phyloP scores from a whole-genome alignment of 257 asterid species.

The Echites panduratus region DNA sequence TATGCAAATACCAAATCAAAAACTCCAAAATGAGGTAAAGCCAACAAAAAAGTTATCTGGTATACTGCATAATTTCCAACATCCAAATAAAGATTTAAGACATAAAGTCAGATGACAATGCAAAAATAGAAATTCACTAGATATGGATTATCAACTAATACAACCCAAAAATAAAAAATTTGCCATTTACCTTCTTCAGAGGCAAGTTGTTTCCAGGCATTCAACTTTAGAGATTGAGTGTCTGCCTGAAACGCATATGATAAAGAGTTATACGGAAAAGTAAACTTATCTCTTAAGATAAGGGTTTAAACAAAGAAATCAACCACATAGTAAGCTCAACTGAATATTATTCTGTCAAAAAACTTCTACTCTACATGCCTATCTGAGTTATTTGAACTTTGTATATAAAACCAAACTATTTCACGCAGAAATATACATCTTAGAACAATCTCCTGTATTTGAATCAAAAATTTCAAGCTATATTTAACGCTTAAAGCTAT shows the following conservation, averaged over 20 bases:
- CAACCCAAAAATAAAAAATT: not conserved
- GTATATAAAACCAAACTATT: too few relatives aligned
- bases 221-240: constrained; percentile 61
- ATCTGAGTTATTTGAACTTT: not conserved
- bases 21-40: not conserved
- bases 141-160: not conserved
- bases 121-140: not conserved
- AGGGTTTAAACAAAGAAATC: not conserved
- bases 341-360: not conserved
- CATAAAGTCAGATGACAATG: not conserved
- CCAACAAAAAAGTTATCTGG: not conserved
- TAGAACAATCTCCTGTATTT: not conserved
- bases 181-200: constrained; percentile 67
- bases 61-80: not conserved
- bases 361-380: not conserved
- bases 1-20: constrained; percentile 24
- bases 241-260: constrained; percentile 52
- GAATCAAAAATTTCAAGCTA: not conserved
- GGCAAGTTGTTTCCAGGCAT: constrained; percentile 90
- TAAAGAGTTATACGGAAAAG: constrained; percentile 7
- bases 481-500: not conserved
- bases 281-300: not conserved
- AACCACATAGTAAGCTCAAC: not conserved
- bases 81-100: not conserved
- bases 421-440: not conserved